Evolutionary conservation across 768 basidiomycete genomes (phyloP), one percentile per base, ranked within the genome.

Genomic region (Lactarius quietus): DNA sequence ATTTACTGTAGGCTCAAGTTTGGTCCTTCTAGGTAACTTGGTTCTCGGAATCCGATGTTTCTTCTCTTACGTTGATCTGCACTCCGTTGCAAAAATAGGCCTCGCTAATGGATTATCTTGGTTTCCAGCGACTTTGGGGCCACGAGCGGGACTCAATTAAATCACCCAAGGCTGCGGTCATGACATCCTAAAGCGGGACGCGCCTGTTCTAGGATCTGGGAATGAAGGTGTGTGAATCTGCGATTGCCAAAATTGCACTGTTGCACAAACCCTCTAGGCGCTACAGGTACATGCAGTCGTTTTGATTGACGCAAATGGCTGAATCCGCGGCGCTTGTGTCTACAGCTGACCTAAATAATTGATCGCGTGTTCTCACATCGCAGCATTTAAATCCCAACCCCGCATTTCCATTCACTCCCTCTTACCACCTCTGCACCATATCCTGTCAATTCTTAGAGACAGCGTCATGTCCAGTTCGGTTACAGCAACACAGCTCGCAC

Each of bases 381-480:
- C 15, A 10, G 23, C 8, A 23, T 7, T 52, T 9, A 15, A 18
- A 9, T n/a, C 33, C 20, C 45, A 26, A 26, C 23, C n/a, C 7
- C 18, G 58, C 14, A 17, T 36, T 45, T 28, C 28, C 12, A 17
- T 26, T 43, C 12, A 17, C 23, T 20, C 23, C 23, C 41, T 35
- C 9, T 15, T 35, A 33, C 20, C 20, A n/a, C 10, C 45, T 29
- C 36, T 53, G 29, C 31, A 29, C 20, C n/a, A 7, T n/a, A 33
- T 23, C 17, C 36, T n/a, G 38, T 29, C 38, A 51, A 29, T 29
- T 17, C 17, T 29, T 23, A n/a, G 38, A 10, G 38, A 65, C 35
- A 48, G 43, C 23, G 9, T 23, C 5, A 65, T 60, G 64, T 55
- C 64, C 28, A 36, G 54, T 60, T 28, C 33, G 17, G 20, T 20